These are phyloP conservation scores for Lactuca saligna DNA, from an alignment of 129 eudicot genomes.

Conservation along the genomic window DNA sequence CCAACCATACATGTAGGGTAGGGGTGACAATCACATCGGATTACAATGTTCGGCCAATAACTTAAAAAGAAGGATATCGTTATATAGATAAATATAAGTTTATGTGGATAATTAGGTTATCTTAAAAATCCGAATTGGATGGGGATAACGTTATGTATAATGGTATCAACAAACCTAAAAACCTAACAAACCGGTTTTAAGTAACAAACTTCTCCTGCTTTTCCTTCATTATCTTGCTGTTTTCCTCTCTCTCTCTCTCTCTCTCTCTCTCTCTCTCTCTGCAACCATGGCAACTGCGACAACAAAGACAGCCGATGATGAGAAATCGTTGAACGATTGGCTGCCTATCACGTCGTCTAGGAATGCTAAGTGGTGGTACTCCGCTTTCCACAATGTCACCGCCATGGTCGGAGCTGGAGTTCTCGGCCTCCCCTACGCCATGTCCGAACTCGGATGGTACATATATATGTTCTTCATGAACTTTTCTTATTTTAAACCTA, in stretches of 20 bases:
- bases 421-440: constrained; percentile 53
- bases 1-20: too few relatives aligned
- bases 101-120: not conserved
- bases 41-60: too few relatives aligned
- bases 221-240: not conserved
- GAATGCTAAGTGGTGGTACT: constrained; percentile 44
- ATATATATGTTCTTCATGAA: too few relatives aligned
- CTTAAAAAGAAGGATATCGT: not conserved
- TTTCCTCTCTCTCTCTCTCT: not conserved
- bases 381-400: constrained; percentile 49
- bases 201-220: not conserved
- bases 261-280: too few relatives aligned
- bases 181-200: not conserved
- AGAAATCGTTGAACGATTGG: constrained; percentile 39
- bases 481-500: not conserved
- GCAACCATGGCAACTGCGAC: constrained; percentile 15
- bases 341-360: constrained; percentile 43
- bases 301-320: constrained; percentile 2
- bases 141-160: not conserved
- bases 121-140: not conserved
- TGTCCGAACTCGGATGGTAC: constrained; percentile 54
- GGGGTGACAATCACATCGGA: too few relatives aligned
- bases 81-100: too few relatives aligned
- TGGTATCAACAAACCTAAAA: not conserved
- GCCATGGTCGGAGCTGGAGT: constrained; percentile 56